These are phyloP conservation scores for Kondoa malvinella DNA, from an alignment of 768 basidiomycete species.

Conservation along the genomic window DNA sequence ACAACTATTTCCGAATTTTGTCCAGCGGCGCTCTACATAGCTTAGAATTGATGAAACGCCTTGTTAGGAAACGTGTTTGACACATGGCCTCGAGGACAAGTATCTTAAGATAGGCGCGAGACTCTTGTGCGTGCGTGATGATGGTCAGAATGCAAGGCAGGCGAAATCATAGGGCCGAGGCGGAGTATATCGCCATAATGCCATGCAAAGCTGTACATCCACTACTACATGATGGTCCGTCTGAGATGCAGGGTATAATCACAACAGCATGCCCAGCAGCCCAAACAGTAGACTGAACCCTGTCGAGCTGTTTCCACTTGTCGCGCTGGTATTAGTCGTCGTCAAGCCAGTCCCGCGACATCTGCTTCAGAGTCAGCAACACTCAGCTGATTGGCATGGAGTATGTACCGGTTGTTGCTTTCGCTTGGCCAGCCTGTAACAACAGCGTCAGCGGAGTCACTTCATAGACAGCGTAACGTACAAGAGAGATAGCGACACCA, in stretches of 20 bases:
- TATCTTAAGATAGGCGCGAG: too few species aligned
- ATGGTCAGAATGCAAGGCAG: too few species aligned
- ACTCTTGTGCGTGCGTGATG: too few species aligned
- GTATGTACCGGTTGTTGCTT: slow-evolving; percentile 31
- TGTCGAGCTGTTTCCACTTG: background rate
- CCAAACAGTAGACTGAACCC: background rate
- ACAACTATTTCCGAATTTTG: too few species aligned
- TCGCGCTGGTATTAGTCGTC: background rate
- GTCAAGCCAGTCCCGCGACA: slow-evolving; percentile 25
- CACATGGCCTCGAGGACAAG: too few species aligned
- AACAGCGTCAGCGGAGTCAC: slow-evolving; percentile 31
- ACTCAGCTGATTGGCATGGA: background rate
- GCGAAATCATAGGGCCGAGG: too few species aligned
- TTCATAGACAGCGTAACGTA: background rate
- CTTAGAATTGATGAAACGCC: too few species aligned
- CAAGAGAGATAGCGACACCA: slow-evolving; percentile 52
- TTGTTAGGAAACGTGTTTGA: too few species aligned
- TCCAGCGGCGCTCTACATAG: too few species aligned
- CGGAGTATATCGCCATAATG: too few species aligned
- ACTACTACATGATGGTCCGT: too few species aligned
- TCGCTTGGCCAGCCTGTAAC: slow-evolving; percentile 64
- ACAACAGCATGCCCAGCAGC: background rate
- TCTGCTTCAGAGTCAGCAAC: background rate
- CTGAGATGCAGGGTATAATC: background rate
- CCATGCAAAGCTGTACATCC: too few species aligned